These are phyloP conservation scores for Pestalotiopsis fici DNA, from an alignment of 2,329 filamentous ascomycete species.

Conservation along the genomic window DNA sequence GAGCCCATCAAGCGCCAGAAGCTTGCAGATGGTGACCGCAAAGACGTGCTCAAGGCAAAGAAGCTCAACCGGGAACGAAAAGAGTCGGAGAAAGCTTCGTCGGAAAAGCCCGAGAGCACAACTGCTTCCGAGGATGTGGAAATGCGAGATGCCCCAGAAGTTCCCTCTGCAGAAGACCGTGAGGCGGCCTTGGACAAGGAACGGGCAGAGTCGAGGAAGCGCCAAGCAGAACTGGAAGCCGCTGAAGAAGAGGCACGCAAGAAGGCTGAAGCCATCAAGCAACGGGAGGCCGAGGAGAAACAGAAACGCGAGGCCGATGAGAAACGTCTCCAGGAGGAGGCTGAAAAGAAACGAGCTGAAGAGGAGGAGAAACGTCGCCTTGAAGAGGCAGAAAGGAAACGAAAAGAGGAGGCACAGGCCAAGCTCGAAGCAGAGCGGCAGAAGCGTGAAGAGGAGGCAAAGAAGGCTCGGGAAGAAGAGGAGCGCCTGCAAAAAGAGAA, in stretches of 20 bases:
- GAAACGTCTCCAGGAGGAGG: constrained; percentile 30
- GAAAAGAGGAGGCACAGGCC: constrained; percentile 23
- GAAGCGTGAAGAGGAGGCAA: constrained; percentile 19
- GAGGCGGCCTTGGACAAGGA: constrained; percentile 34
- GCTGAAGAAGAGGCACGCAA: constrained; percentile 26
- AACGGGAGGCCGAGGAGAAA: constrained; percentile 30
- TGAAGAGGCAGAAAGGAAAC: constrained; percentile 30
- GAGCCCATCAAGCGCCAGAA: constrained; percentile 37
- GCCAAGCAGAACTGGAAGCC: constrained; percentile 34
- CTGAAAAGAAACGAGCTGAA: constrained; percentile 27
- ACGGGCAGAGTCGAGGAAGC: constrained; percentile 35
- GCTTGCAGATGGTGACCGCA: constrained; percentile 37
- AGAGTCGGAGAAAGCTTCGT: constrained; percentile 40
- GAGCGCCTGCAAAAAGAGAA: constrained; percentile 38
- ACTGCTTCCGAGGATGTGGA: constrained; percentile 60
- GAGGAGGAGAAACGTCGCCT: constrained; percentile 22
- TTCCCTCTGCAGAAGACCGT: constrained; percentile 13
- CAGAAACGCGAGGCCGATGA: constrained; percentile 28
- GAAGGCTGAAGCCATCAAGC: constrained; percentile 30
- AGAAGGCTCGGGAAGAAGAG: constrained; percentile 35
- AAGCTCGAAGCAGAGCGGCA: constrained; percentile 17
- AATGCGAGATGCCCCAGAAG: constrained; percentile 49
- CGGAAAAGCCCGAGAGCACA: constrained; percentile 52
- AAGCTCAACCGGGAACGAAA: constrained; percentile 41
- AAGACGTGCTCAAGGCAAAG: constrained; percentile 34